Evolutionary conservation across 306 rosid species (phyloP), one percentile per base, ranked within the genome.

Genomic region (Prunus campanulata): DNA sequence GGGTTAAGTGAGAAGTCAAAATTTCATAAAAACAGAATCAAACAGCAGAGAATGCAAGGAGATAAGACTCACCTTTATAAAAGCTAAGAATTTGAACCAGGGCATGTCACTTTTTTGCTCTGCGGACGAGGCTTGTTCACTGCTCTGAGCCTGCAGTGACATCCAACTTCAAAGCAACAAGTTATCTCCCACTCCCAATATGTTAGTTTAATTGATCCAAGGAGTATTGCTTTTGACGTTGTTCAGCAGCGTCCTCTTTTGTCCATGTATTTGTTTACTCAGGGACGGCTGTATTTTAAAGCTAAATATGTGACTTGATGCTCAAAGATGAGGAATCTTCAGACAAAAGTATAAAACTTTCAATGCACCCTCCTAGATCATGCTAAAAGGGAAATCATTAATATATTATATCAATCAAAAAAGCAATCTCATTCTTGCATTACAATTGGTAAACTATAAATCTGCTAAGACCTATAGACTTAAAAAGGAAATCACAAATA

Each of bases 311-410:
- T 66, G 74, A 77, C 86, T 79, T 62, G 79, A 72, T 71, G 75
- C 78, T 55, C 68, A 78, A 76, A 84, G 91, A 87, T 85, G 75
- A 84, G 87, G 84, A 73, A 82, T 81, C 83, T 85, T 84, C 76
- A 68, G 78, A 76, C 89, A 84, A 83, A 85, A 78, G 84, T 68
- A 77, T 76, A 80, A 52, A 85, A 82, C 80, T 71, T 77, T 78
- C 79, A 57, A 49, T 47, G 85, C 69, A 82, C 27, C 70, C 71
- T 29, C 76, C 82, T 46, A 67, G 68, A 75, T 70, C 74, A 63
- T 63, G 74, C 71, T 76, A 70, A 81, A 70, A 79, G 72, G 52
- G 73, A 77, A 71, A 25, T 60, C 70, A 30, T 10, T 11, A 27
- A 35, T 52, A 39, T 6, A 25, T 29, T 30, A 6, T 74, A 74